phyloP scores from a whole-genome alignment of 805 yeast genomes.

The Candida palmyrensis region DNA sequence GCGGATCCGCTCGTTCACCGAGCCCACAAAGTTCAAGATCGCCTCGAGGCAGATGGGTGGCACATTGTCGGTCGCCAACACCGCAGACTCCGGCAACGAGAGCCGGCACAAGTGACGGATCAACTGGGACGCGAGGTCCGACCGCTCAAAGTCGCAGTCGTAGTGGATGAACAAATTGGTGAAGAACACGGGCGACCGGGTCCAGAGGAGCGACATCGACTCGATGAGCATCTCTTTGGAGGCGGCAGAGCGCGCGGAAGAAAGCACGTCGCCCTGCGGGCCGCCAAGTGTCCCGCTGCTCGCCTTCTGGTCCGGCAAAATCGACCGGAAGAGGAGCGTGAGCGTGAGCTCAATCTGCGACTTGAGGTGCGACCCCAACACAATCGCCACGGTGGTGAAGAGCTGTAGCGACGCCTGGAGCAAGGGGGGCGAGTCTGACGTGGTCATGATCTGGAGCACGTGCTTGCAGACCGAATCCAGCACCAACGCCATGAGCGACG shows the following conservation, averaged over 20 bases:
- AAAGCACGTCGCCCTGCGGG: constrained; percentile 3
- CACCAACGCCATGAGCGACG: constrained; percentile 59
- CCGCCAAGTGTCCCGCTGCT: constrained; percentile 13
- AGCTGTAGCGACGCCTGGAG: constrained; percentile 72
- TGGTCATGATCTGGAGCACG: constrained; percentile 72
- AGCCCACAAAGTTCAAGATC: constrained; percentile 61
- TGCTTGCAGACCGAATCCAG: constrained; percentile 85
- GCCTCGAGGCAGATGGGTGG: constrained; percentile 96
- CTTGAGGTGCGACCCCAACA: constrained; percentile 60
- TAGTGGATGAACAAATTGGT: constrained; percentile 72
- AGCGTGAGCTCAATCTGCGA: constrained; percentile 77
- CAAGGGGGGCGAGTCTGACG: constrained; percentile 64
- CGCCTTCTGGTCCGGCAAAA: constrained; percentile 32
- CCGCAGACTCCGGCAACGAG: constrained; percentile 82
- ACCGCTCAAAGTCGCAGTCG: constrained; percentile 87
- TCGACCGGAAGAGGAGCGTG: constrained; percentile 56
- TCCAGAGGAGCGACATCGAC: constrained; percentile 76
- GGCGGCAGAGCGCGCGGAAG: constrained; percentile 31
- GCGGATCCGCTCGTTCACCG: constrained; percentile 50
- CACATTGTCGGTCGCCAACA: constrained; percentile 72
- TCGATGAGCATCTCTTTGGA: constrained; percentile 83
- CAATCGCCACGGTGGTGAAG: constrained; percentile 65
- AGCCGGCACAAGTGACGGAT: constrained; percentile 69
- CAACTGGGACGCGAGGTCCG: constrained; percentile 66
- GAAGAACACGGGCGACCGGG: constrained; percentile 73